Evolutionary conservation across 768 basidiomycete species (phyloP), one percentile per base, ranked within the genome.

Genomic region (Neoboletus subvelutipes): DNA sequence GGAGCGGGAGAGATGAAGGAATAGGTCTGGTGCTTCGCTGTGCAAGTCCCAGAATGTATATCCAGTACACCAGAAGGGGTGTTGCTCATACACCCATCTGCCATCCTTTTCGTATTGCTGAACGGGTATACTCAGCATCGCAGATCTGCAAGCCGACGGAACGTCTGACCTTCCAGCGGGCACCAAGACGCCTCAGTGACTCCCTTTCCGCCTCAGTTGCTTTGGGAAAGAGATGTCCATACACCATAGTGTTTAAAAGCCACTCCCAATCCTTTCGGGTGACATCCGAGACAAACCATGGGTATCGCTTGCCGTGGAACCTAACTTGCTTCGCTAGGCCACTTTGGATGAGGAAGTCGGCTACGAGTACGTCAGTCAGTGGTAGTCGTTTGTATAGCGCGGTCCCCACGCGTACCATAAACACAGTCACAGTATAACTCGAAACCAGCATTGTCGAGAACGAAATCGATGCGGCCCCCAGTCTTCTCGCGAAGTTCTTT

Each of bases 51-150:
- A 94, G 78, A 85, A 96, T 40, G 93, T 95, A 76, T 92, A 95
- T 7, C 94, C 94, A n/a, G 92, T 92, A 71, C 92, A 94, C 92
- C 92, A 94, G 80, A 92, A 94, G 11, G 91, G 88, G 64, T 94
- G 92, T 65, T 93, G 89, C 72, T 97, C 94, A 70, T 95, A 96
- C 33, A 92, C 84, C 92, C 92, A 96, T 76, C 84, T 92, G 37
- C 92, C 92, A 68, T 96, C 88, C 68, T 82, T 88, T 73, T 92
- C 92, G 69, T 97, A 97, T 84, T 93, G 82, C 89, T 91, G 34
- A 45, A 50, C 18, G 18, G 43, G 31, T 15, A 13, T 37, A 20
- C 10, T 70, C 49, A 66, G 9, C 33, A 48, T 41, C 31, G 2
- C 8, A 28, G 50, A 40, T 15, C 34, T 36, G 28, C 4, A 50